Conservation (phyloP, 2,329 filamentous ascomycete species). For the Pleurostoma richardsiae region DNA sequence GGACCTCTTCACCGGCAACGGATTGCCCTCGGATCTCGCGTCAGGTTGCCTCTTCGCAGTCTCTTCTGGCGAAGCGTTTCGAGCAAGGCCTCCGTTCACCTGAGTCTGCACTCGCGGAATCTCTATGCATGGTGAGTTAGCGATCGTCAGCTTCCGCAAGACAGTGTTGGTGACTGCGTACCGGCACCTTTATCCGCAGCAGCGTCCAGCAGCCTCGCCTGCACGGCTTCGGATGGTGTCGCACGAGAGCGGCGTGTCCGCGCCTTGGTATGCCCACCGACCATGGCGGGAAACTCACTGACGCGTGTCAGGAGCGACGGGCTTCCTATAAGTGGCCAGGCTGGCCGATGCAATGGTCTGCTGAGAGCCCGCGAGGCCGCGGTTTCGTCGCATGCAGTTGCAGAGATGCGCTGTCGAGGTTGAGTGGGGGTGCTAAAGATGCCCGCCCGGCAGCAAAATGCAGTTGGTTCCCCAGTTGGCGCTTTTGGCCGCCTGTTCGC, state of each 20-base stretch:
- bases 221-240: conserved; percentile 2
- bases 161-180: neutral
- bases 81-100: conserved; percentile 1
- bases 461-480: too few species aligned
- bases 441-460: neutral
- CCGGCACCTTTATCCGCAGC: conserved; percentile 2
- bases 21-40: conserved; percentile 3
- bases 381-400: conserved; percentile 3
- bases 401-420: conserved; percentile 2
- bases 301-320: conserved; percentile 3
- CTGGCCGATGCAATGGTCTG: conserved; percentile 4
- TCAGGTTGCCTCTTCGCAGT: conserved; percentile 3
- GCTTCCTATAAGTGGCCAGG: conserved; percentile 3
- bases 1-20: conserved; percentile 1
- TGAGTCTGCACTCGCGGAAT: neutral
- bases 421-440: neutral
- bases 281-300: conserved; percentile 2
- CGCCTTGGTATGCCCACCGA: conserved; percentile 4
- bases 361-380: conserved; percentile 5
- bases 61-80: conserved; percentile 1
- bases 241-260: conserved; percentile 3
- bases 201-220: conserved; percentile 3
- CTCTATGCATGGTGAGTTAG: conserved; percentile 1
- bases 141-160: neutral
- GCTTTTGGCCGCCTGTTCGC: too few species aligned